phyloP scores from a whole-genome alignment of 768 basidiomycete genomes.

The Sarcodon aspratus region DNA sequence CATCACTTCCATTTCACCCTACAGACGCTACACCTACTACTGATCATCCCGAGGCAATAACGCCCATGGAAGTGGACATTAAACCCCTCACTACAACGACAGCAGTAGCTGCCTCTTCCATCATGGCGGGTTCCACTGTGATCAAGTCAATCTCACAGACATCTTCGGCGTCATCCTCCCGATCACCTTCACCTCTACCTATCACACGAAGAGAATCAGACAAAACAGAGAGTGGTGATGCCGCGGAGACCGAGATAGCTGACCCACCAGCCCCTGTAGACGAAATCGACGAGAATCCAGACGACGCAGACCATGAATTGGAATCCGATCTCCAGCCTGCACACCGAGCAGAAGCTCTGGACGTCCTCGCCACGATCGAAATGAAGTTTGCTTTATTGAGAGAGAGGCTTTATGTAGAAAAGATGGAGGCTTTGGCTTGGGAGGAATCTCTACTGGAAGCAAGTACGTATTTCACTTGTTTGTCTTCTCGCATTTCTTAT shows the following conservation, averaged over 20 bases:
- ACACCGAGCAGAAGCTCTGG: constrained; percentile 79
- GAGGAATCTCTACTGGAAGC: constrained; percentile 75
- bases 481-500: constrained; percentile 1
- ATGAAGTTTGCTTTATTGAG: constrained; percentile 84
- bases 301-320: constrained; percentile 29
- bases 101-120: constrained; percentile 33
- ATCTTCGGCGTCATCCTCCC: constrained; percentile 23
- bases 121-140: constrained; percentile 33
- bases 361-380: constrained; percentile 81
- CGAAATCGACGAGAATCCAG: constrained; percentile 18
- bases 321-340: constrained; percentile 71
- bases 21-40: constrained; percentile 2
- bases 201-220: constrained; percentile 4
- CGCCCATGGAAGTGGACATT: constrained; percentile 3
- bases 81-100: constrained; percentile 1
- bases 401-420: constrained; percentile 85
- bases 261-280: constrained; percentile 8
- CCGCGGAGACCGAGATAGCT: constrained; percentile 18
- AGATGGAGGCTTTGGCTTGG: constrained; percentile 84
- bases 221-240: constrained; percentile 6
- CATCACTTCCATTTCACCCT: not conserved
- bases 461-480: constrained; percentile 34
- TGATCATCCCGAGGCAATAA: constrained; percentile 1
- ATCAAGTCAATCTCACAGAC: constrained; percentile 26
- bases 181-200: constrained; percentile 25